Evolutionary conservation across 257 asterid species (phyloP).

Genomic region (Galeopsis tetrahit): DNA sequence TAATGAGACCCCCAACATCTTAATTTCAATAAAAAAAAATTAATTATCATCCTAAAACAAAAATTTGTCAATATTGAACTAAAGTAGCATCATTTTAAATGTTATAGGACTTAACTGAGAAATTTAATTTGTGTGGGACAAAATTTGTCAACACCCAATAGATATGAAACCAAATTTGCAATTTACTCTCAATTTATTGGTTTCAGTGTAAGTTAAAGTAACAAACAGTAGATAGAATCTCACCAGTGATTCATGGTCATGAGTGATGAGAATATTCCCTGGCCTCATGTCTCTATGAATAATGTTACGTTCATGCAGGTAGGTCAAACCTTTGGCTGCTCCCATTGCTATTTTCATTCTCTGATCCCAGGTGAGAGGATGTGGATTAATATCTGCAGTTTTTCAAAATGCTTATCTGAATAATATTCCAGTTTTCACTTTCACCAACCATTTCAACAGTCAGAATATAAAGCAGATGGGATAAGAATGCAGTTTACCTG

Average conservation of each 20-base stretch:
- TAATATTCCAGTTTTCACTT: slow-evolving; percentile 10
- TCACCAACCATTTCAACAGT: neutral
- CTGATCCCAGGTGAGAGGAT: slow-evolving; percentile 60
- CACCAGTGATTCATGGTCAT: slow-evolving; percentile 75
- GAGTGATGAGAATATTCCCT: slow-evolving; percentile 73
- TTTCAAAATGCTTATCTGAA: slow-evolving; percentile 11
- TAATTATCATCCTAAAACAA: too few species aligned
- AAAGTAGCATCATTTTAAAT: too few species aligned
- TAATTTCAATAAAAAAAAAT: too few species aligned
- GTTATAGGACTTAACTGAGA: too few species aligned
- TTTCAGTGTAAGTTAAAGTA: neutral
- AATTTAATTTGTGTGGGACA: too few species aligned
- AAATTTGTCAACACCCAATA: too few species aligned
- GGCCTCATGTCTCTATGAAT: slow-evolving; percentile 80
- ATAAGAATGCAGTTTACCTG: slow-evolving; percentile 39
- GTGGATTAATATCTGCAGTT: slow-evolving; percentile 39
- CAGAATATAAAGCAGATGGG: neutral
- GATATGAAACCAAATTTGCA: too few species aligned
- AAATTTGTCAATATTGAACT: too few species aligned
- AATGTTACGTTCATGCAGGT: slow-evolving; percentile 57
- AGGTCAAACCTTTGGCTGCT: slow-evolving; percentile 71
- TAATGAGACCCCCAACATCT: too few species aligned
- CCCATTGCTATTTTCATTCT: slow-evolving; percentile 73
- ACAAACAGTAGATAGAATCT: slow-evolving; percentile 3
- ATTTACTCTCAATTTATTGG: neutral